A percentile compares a stretch with the other conserved stretches of the same genome.
These are phyloP conservation scores for Apiotrichum porosum DNA, from an alignment of 1,284 basidiomycete genomes.

Conservation along the genomic window DNA sequence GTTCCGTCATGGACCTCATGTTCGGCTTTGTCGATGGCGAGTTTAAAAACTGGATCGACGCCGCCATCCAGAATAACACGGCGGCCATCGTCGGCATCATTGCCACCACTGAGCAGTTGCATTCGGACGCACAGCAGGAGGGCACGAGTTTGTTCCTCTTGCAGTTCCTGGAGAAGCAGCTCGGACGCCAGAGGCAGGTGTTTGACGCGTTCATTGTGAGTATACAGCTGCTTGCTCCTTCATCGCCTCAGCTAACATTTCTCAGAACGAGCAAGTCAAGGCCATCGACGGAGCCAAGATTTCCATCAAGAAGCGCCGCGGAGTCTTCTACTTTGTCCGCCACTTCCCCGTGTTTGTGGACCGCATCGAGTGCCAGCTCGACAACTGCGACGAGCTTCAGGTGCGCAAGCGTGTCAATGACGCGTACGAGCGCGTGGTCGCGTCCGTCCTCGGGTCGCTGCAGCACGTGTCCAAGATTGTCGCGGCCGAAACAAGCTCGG, in stretches of 20 bases:
- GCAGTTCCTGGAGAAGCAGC: conserved; percentile 72
- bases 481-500: conserved; percentile 57
- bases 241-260: background rate
- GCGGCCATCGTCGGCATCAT: conserved; percentile 76
- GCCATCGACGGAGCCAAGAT: conserved; percentile 81
- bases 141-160: conserved; percentile 69
- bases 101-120: conserved; percentile 70
- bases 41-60: conserved; percentile 78
- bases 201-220: conserved; percentile 76
- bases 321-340: conserved; percentile 87
- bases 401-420: conserved; percentile 73
- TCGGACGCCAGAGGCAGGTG: conserved; percentile 63
- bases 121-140: conserved; percentile 68
- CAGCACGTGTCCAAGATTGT: conserved; percentile 93
- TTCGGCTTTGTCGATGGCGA: conserved; percentile 87
- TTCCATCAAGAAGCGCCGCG: conserved; percentile 68
- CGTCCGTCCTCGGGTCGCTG: conserved; percentile 82
- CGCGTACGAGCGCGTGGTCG: conserved; percentile 81
- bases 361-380: conserved; percentile 80
- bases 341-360: conserved; percentile 86
- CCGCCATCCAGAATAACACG: conserved; percentile 52
- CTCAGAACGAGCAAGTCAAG: conserved; percentile 82
- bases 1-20: conserved; percentile 86
- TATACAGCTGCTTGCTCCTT: conserved; percentile 17
- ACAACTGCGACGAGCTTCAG: conserved; percentile 67